phyloP scores from a whole-genome alignment of 192 early-diverging fungal species.

The Phycomyces nitens region DNA sequence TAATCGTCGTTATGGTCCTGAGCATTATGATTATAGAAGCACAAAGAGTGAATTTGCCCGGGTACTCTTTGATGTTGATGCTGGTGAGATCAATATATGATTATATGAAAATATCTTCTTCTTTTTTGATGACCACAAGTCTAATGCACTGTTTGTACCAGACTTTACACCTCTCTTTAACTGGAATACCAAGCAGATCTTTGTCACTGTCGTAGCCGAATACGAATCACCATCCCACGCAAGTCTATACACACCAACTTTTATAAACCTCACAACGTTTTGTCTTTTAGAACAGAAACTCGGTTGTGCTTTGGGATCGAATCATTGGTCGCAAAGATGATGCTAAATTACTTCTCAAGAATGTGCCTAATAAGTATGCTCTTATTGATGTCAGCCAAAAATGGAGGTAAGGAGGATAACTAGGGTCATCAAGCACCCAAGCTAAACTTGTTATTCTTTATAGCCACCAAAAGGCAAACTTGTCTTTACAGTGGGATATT shows the following conservation, averaged over 20 bases:
- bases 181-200: constrained; percentile 91
- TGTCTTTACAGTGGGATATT: constrained; percentile 79
- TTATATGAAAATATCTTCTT: not conserved
- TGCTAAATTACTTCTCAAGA: constrained; percentile 53
- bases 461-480: constrained; percentile 56
- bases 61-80: constrained; percentile 62
- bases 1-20: constrained; percentile 47
- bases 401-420: constrained; percentile 52
- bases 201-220: constrained; percentile 75
- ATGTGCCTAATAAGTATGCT: constrained; percentile 64
- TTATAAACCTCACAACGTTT: not conserved
- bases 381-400: constrained; percentile 65
- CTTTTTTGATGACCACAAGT: not conserved
- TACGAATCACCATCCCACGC: constrained; percentile 69
- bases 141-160: constrained; percentile 23
- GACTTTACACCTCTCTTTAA: constrained; percentile 78
- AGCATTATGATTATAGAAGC: constrained; percentile 49
- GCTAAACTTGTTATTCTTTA: not conserved
- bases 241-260: constrained; percentile 9
- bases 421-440: not conserved
- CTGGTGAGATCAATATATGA: constrained; percentile 44
- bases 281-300: constrained; percentile 57
- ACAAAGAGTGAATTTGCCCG: constrained; percentile 59
- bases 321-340: constrained; percentile 69
- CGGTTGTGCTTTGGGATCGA: constrained; percentile 80